Evolutionary conservation across 768 basidiomycete species (phyloP).

Genomic region (Rhizopogon salebrosus): DNA sequence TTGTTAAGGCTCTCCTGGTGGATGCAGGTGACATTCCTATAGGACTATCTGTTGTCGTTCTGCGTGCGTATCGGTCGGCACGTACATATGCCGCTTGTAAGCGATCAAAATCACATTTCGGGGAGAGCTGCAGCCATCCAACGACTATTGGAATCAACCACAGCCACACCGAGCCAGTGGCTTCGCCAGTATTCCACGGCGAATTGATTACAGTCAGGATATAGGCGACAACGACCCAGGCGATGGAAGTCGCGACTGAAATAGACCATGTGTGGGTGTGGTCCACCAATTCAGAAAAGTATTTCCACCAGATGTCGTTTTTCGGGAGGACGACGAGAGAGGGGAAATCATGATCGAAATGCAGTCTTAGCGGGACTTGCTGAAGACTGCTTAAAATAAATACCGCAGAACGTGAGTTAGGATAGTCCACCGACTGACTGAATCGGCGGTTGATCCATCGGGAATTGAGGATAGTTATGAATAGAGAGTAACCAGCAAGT

Average conservation of each 20-base stretch:
- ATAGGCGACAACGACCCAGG: conserved; percentile 26
- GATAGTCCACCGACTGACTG: conserved; percentile 20
- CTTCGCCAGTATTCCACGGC: not conserved
- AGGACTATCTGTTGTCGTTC: conserved; percentile 13
- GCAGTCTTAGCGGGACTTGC: conserved; percentile 29
- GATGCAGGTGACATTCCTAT: not conserved
- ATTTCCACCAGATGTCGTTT: conserved; percentile 34
- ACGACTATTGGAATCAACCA: conserved; percentile 31
- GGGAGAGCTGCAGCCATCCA: conserved; percentile 31
- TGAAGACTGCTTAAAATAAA: conserved; percentile 31
- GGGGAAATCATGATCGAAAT: conserved; percentile 21
- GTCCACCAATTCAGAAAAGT: conserved; percentile 23
- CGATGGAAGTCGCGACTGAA: conserved; percentile 27
- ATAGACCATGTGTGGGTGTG: conserved; percentile 30
- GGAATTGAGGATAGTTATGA: conserved; percentile 36
- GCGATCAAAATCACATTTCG: conserved; percentile 26
- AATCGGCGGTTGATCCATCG: conserved; percentile 35
- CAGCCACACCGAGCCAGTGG: conserved; percentile 27
- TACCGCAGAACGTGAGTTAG: conserved; percentile 14
- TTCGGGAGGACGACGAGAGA: conserved; percentile 31
- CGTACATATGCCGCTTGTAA: conserved; percentile 18
- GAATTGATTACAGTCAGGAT: conserved; percentile 15
- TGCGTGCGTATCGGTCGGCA: conserved; percentile 15
- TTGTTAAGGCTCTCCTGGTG: not conserved
- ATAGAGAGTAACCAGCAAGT: conserved; percentile 41